A percentile compares a stretch with the other conserved stretches of the same genome.
Evolutionary conservation across 2,329 filamentous ascomycete species (phyloP).

Genomic region (Rutstroemia sp.): DNA sequence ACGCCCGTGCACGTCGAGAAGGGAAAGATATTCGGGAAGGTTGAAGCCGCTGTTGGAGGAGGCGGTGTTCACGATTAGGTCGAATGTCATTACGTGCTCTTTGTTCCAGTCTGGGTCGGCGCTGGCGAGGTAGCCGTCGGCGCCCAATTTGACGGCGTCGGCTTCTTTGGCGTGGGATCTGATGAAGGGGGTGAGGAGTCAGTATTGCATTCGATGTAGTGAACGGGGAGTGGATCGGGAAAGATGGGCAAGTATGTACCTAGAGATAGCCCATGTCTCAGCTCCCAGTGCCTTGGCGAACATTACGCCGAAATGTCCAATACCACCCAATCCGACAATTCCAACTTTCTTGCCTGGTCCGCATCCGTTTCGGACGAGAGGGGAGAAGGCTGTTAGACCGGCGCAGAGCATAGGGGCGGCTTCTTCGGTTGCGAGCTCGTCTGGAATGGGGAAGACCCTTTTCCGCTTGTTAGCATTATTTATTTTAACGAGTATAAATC

Average conservation of each 20-base stretch:
- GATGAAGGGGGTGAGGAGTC: too few relatives aligned
- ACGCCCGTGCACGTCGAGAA: slow-evolving; percentile 73
- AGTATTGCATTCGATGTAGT: neutral
- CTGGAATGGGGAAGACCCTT: slow-evolving; percentile 60
- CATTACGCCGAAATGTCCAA: slow-evolving; percentile 64
- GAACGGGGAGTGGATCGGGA: neutral
- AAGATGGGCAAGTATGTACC: slow-evolving; percentile 18
- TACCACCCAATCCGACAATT: slow-evolving; percentile 64
- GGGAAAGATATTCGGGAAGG: slow-evolving; percentile 62
- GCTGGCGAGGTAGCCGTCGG: slow-evolving; percentile 53
- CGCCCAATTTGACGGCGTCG: slow-evolving; percentile 52
- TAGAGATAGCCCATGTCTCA: slow-evolving; percentile 55
- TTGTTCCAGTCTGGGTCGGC: slow-evolving; percentile 50
- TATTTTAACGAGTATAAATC: neutral
- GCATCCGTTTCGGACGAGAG: slow-evolving; percentile 66
- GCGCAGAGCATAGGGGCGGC: slow-evolving; percentile 81
- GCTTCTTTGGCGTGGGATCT: slow-evolving; percentile 49
- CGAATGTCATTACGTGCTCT: slow-evolving; percentile 56
- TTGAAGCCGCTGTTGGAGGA: slow-evolving; percentile 62
- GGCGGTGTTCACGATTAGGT: slow-evolving; percentile 70
- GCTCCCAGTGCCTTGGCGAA: slow-evolving; percentile 62
- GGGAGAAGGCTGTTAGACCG: slow-evolving; percentile 72
- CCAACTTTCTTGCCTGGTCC: slow-evolving; percentile 75
- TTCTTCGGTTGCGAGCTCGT: slow-evolving; percentile 52
- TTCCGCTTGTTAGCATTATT: neutral